Base-by-base conservation (phyloP, 192 early-diverging fungal genomes). In the Coemansia sp. region DNA sequence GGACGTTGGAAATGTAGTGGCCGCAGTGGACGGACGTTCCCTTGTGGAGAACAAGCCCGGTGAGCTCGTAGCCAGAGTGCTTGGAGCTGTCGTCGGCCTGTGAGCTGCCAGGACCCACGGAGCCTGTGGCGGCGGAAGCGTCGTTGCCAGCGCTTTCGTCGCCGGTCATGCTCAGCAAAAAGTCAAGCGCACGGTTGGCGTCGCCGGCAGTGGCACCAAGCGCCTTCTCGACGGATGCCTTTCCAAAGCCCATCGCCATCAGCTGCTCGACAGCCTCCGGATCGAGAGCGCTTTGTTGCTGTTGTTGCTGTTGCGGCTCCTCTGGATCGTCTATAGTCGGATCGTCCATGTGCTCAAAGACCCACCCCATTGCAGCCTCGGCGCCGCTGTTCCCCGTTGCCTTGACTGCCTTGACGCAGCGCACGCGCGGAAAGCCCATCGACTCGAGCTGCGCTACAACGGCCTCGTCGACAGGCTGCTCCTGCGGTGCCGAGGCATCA, bases 301-400 rank as follows among this genome's bases (percentile, higher is more conserved):
- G 67, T 57, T 37, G 61, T 47, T 44, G 67, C 59, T 50, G 45
- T 15, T 67, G 56, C 9, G 61, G 53, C 56, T 67, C 59, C 40
- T 79, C 70, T 2, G 77, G 72, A 39, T 61, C 71, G 57, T 85
- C 79, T 45, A 85, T 85, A 87, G 92, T 90, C 39, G 95, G 86
- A 83, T 98, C 97, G 32, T 99, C 97, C 92, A 97, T 96, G 67
- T 97, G 94, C 74, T 94, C 93, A 84, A 98, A 93, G 26, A 98
- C 65, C 96, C 96, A 98, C 69, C 89, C 89, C 92, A 96, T 94
- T 3, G 96, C 97, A 6, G 84, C 76, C 63, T 97, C 94, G 7
- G 89, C 84, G 13, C 90, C 93, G 61, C 50, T 65, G 72, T 94
- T 91, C 16, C 92, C 93, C 5, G 95, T 96, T 23, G 83, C 86